These are phyloP conservation scores for Magnaporthiopsis rhizophila DNA, from an alignment of 2,329 filamentous ascomycete genomes.

Conservation along the genomic window DNA sequence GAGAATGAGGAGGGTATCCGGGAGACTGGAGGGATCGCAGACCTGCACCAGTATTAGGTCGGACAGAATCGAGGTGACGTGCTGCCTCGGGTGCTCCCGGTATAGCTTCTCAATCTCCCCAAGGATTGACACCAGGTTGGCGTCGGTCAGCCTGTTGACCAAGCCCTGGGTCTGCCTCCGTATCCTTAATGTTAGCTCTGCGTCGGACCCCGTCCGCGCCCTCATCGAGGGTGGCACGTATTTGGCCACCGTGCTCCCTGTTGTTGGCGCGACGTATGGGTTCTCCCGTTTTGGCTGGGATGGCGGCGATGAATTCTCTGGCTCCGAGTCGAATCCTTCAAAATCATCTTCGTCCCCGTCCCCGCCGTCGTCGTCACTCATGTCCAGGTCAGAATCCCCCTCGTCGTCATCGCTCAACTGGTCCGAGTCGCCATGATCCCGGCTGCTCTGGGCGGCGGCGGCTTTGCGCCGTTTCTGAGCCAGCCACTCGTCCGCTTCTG, in stretches of 20 bases:
- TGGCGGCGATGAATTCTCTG: conserved; percentile 10
- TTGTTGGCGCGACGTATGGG: conserved; percentile 71
- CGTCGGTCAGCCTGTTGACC: conserved; percentile 87
- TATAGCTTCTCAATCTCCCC: conserved; percentile 79
- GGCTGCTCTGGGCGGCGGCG: conserved; percentile 18
- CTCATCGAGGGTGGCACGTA: conserved; percentile 86
- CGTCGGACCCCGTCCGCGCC: conserved; percentile 52
- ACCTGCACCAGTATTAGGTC: conserved; percentile 73
- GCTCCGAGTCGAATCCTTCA: conserved; percentile 30
- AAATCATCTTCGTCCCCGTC: conserved; percentile 27
- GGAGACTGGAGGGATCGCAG: conserved; percentile 66
- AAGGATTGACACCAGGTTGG: conserved; percentile 79
- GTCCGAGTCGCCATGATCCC: conserved; percentile 19
- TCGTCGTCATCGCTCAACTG: conserved; percentile 20
- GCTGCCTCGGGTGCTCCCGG: conserved; percentile 72
- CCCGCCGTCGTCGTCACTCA: conserved; percentile 18
- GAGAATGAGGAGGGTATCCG: conserved; percentile 85
- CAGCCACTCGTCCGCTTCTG: conserved; percentile 52
- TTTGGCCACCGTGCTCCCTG: conserved; percentile 46
- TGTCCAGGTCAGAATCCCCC: conserved; percentile 12
- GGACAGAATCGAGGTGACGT: conserved; percentile 74
- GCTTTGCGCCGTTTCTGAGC: conserved; percentile 48
- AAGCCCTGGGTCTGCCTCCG: conserved; percentile 78
- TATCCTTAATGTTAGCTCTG: conserved; percentile 60
- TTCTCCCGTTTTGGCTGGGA: conserved; percentile 52